These are phyloP conservation scores for Glomus cerebriforme DNA, from an alignment of 192 early-diverging fungal genomes.

Conservation along the genomic window DNA sequence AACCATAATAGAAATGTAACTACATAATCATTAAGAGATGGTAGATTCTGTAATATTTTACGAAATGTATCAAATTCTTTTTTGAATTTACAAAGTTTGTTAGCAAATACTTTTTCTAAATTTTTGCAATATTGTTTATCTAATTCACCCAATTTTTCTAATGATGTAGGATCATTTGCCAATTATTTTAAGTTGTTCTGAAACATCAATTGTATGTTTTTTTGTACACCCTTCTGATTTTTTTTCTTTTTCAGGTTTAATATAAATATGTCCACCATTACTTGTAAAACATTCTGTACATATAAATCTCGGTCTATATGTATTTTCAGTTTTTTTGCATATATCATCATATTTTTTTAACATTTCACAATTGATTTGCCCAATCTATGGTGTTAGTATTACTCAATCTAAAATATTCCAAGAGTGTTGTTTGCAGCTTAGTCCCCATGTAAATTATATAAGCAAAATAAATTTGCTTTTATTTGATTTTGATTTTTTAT, in stretches of 20 bases:
- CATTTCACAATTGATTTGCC: background rate
- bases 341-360: conserved; percentile 8
- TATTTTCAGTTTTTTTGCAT: background rate
- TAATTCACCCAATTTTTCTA: background rate
- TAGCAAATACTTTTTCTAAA: background rate
- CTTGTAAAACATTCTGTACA: background rate
- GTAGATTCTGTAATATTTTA: background rate
- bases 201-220: background rate
- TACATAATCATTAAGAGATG: background rate
- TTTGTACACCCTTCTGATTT: background rate
- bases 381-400: background rate
- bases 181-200: background rate
- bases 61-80: background rate
- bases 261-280: background rate
- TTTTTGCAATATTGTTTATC: background rate
- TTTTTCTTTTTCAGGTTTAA: background rate
- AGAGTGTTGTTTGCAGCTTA: background rate
- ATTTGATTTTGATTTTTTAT: background rate
- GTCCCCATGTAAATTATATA: background rate
- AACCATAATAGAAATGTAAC: background rate
- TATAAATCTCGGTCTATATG: background rate
- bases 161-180: background rate
- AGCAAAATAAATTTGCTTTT: conserved; percentile 1
- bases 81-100: background rate
- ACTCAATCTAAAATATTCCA: conserved; percentile 4